Evolutionary conservation across 495 filamentous ascomycete genomes (phyloP).

Genomic region (Glutinoglossum americanum): DNA sequence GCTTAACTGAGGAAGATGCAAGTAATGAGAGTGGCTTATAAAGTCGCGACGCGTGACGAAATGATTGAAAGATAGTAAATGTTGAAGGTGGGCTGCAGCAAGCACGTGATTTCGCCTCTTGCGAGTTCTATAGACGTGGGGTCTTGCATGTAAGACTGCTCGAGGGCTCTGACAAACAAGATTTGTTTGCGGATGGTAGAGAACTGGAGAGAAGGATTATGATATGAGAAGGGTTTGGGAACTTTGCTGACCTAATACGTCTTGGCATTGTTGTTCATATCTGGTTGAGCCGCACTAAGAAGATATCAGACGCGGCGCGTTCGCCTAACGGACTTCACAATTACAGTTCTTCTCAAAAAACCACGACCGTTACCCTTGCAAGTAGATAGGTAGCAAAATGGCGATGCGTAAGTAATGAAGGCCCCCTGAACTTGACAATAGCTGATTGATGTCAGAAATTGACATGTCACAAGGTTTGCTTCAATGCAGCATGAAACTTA

Average conservation of each 20-base stretch:
- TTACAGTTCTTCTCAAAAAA: not conserved
- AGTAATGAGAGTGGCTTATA: not conserved
- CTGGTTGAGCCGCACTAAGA: too few relatives aligned
- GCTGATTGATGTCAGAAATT: slow-evolving; percentile 27
- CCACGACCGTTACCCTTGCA: not conserved
- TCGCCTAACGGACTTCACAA: not conserved
- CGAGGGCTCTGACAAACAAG: too few relatives aligned
- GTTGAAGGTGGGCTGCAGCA: not conserved
- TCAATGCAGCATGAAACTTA: not conserved
- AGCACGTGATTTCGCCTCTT: not conserved
- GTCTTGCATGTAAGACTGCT: too few relatives aligned
- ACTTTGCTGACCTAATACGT: too few relatives aligned
- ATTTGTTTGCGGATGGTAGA: too few relatives aligned
- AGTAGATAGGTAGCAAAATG: slow-evolving; percentile 20
- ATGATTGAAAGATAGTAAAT: not conserved
- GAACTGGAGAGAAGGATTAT: too few relatives aligned
- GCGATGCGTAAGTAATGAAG: slow-evolving; percentile 35
- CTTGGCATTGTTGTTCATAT: too few relatives aligned
- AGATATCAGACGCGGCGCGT: too few relatives aligned
- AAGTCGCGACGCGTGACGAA: not conserved
- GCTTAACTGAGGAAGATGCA: not conserved
- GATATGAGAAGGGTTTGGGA: too few relatives aligned
- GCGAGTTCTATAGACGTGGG: too few relatives aligned
- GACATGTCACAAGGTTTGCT: slow-evolving; percentile 52
- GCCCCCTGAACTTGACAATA: not conserved